Percentiles rank a stretch among this genome's conserved stretches.
phyloP scores from a whole-genome alignment of 73 alveolate species.

The Blepharisma japonicum region DNA sequence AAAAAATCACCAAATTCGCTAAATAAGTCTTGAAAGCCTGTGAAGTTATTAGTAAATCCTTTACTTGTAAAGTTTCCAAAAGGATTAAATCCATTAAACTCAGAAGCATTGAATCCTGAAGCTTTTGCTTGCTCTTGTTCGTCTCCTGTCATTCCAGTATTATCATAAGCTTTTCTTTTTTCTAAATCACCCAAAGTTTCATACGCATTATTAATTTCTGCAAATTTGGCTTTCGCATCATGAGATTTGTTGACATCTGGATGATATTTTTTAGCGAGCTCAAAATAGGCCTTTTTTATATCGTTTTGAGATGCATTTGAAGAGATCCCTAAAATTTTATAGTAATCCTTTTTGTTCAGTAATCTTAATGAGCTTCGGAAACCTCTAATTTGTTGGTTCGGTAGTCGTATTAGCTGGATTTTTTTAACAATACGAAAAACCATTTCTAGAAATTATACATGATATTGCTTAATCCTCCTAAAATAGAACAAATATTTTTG shows the following conservation, averaged over 20 bases:
- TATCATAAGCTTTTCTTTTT: constrained; percentile 74
- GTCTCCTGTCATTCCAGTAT: constrained; percentile 82
- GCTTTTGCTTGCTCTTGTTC: constrained; percentile 71
- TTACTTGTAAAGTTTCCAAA: neutral
- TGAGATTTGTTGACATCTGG: constrained; percentile 82
- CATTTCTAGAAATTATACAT: too few species aligned
- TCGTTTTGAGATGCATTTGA: constrained; percentile 76
- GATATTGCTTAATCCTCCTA: too few species aligned
- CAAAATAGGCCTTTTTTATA: constrained; percentile 76
- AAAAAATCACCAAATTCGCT: constrained; percentile 36
- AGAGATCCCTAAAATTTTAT: constrained; percentile 76
- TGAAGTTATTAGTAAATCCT: constrained; percentile 18
- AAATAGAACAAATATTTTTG: too few species aligned
- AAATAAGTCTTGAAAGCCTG: constrained; percentile 57
- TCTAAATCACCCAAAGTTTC: constrained; percentile 61
- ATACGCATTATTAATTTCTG: constrained; percentile 66
- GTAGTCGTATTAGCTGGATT: too few species aligned
- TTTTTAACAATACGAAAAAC: too few species aligned
- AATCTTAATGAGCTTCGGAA: constrained; percentile 27
- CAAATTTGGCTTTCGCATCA: constrained; percentile 71
- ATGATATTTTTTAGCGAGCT: constrained; percentile 84
- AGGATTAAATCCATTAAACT: constrained; percentile 12
- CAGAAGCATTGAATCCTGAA: constrained; percentile 50
- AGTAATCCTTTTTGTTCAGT: constrained; percentile 62
- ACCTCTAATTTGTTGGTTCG: too few species aligned